phyloP scores from a whole-genome alignment of 208 protist genomes.

The Endotrypanum monterogeii region DNA sequence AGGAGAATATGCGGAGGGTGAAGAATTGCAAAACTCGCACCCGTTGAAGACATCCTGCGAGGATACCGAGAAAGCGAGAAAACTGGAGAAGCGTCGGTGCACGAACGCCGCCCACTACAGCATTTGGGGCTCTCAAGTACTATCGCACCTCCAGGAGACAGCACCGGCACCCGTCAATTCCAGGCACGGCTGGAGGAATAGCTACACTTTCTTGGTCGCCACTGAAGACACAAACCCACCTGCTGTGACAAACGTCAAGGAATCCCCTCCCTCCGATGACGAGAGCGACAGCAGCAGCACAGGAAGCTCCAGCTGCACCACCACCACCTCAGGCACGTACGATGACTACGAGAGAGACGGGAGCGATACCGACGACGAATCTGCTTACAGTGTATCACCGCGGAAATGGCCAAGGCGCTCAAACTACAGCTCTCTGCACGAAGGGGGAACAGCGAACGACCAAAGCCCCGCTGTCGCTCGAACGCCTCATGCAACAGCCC shows the following conservation, averaged over 20 bases:
- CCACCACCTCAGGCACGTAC: conserved; percentile 5
- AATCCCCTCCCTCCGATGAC: conserved; percentile 1
- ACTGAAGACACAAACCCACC: neutral
- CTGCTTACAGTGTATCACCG: conserved; percentile 22
- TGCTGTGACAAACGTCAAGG: conserved; percentile 11
- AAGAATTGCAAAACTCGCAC: neutral
- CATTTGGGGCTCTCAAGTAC: neutral
- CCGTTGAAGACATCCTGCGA: no score
- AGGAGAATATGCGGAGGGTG: neutral
- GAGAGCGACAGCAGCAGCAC: conserved; percentile 10
- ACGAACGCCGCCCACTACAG: neutral
- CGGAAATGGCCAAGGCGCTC: conserved; percentile 15
- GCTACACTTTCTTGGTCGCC: conserved; percentile 12
- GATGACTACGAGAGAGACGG: conserved; percentile 5
- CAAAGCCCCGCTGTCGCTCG: neutral
- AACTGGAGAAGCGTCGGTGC: neutral
- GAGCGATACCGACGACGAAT: conserved; percentile 17
- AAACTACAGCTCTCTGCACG: conserved; percentile 30
- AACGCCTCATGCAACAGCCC: neutral
- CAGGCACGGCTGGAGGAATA: neutral
- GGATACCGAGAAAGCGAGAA: no score
- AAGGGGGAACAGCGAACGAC: neutral
- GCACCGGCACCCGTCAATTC: neutral
- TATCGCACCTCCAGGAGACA: neutral
- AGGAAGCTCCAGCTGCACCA: conserved; percentile 3